A percentile compares a stretch with the other conserved stretches of the same genome.
These are phyloP conservation scores for Torulaspora delbrueckii DNA, from an alignment of 805 yeast genomes.

Conservation along the genomic window DNA sequence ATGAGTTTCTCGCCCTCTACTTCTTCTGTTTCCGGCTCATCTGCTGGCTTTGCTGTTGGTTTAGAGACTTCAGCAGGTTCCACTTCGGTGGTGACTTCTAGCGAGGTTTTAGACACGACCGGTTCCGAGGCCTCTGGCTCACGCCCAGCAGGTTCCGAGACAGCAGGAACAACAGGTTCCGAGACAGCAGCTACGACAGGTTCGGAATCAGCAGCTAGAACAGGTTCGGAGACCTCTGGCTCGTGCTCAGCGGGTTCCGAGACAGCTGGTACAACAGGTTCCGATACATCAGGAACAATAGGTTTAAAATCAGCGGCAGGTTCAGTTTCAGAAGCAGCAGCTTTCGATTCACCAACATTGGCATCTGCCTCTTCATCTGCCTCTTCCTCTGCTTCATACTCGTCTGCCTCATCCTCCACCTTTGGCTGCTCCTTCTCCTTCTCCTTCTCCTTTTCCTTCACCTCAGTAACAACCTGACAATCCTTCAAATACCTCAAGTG, in stretches of 20 bases:
- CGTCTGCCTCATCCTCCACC: not conserved
- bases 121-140: not conserved
- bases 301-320: not conserved
- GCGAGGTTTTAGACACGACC: not conserved
- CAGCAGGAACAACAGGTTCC: not conserved
- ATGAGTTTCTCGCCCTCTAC: not conserved
- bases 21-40: not conserved
- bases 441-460: constrained; percentile 2
- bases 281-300: not conserved
- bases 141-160: not conserved
- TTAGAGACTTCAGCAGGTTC: too few species aligned
- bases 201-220: not conserved
- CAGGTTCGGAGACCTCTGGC: too few species aligned
- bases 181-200: not conserved
- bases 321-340: not conserved
- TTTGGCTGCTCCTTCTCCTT: not conserved
- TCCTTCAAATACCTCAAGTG: constrained; percentile 21
- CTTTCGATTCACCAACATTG: not conserved
- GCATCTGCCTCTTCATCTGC: not conserved
- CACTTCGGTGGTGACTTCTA: too few species aligned
- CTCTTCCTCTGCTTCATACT: not conserved
- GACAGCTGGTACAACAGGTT: not conserved
- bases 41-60: not conserved
- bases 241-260: not conserved
- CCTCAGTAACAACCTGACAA: constrained; percentile 21